These are phyloP conservation scores for Nosema muscidifuracis DNA, from an alignment of 371 early-diverging fungal species.

Conservation along the genomic window DNA sequence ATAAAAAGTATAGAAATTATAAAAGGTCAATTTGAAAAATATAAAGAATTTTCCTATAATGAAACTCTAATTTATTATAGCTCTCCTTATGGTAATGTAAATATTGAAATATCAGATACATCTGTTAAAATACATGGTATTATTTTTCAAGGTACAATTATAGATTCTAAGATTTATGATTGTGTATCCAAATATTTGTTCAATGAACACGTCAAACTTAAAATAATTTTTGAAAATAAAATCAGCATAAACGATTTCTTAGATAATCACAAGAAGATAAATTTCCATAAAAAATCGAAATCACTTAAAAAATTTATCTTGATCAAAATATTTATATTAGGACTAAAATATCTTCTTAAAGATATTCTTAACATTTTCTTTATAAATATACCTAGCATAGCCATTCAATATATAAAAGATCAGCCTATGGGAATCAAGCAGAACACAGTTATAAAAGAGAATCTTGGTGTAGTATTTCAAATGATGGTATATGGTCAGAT, in stretches of 20 bases:
- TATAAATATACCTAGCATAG: not conserved
- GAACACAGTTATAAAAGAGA: slow-evolving; percentile 11
- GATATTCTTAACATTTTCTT: not conserved
- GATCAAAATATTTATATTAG: too few species aligned
- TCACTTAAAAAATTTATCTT: too few species aligned
- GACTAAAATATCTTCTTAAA: not conserved
- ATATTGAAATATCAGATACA: not conserved
- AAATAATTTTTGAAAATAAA: slow-evolving; percentile 1
- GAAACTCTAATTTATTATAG: not conserved
- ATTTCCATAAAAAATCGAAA: too few species aligned
- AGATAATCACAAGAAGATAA: too few species aligned
- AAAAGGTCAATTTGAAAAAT: not conserved
- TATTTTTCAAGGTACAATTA: too few species aligned
- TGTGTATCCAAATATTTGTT: too few species aligned
- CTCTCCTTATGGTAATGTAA: not conserved
- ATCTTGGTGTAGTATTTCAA: not conserved
- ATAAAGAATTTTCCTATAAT: not conserved
- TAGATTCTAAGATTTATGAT: too few species aligned
- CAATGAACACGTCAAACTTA: not conserved
- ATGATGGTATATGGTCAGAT: not conserved
- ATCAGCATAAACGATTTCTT: not conserved
- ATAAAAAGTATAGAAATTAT: not conserved
- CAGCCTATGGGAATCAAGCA: slow-evolving; percentile 1
- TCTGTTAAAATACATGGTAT: too few species aligned
- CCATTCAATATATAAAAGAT: not conserved